Percentiles rank a stretch among this genome's conserved stretches.
Evolutionary conservation across 139 green algal species (phyloP).

Genomic region (Tetraselmis striata): DNA sequence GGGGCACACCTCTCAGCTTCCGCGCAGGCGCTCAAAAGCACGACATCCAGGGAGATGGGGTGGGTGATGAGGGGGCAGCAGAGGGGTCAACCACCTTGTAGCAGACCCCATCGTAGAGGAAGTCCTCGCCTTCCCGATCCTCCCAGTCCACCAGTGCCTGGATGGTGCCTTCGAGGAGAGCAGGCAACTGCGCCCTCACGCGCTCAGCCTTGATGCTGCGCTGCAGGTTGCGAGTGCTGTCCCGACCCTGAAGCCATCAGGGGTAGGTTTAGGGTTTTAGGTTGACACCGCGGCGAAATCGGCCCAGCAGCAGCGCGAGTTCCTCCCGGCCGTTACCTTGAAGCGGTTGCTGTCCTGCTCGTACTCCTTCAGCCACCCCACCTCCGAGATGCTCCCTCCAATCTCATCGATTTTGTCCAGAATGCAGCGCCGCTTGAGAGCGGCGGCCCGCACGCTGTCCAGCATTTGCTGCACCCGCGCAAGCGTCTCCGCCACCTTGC

Average conservation of each 20-base stretch:
- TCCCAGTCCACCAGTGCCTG: background rate
- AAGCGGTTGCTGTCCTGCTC: background rate
- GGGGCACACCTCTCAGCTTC: too few relatives aligned
- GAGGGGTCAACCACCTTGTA: background rate
- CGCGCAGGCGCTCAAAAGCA: too few relatives aligned
- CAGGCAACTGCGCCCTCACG: background rate
- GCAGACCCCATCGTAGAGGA: background rate
- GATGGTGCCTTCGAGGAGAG: background rate
- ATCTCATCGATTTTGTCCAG: background rate
- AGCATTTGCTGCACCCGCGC: background rate
- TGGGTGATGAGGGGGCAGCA: background rate
- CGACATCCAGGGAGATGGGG: background rate
- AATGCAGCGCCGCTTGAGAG: background rate
- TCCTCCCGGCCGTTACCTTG: background rate
- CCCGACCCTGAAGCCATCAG: background rate
- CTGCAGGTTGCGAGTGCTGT: background rate
- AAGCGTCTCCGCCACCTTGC: background rate
- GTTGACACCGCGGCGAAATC: too few relatives aligned
- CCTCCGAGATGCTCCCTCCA: background rate
- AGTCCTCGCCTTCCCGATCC: background rate
- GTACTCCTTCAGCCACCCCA: background rate
- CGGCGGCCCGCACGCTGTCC: background rate
- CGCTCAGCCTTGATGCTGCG: background rate
- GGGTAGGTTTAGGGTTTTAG: too few relatives aligned
- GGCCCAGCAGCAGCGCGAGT: background rate